Conservation (phyloP, 1,139 yeast species). For the Hemisphaericaspora subhashii region DNA sequence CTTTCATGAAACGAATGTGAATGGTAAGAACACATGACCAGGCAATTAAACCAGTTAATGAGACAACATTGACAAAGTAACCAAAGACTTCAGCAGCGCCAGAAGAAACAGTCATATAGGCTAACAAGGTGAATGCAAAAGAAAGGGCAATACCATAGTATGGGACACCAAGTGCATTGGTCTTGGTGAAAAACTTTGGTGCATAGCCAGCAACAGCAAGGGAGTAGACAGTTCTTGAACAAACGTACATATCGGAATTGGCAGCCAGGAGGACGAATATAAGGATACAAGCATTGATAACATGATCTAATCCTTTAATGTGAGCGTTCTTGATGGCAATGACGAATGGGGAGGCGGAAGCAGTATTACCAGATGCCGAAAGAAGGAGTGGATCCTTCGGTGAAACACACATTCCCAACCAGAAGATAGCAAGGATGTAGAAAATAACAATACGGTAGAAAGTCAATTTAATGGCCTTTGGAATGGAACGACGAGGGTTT, state of each 20-base stretch:
- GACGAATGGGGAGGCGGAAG: slow-evolving; percentile 46
- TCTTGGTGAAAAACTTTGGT: slow-evolving; percentile 34
- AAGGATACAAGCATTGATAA: slow-evolving; percentile 33
- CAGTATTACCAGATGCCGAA: slow-evolving; percentile 33
- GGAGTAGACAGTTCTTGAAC: slow-evolving; percentile 44
- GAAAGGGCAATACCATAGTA: slow-evolving; percentile 29
- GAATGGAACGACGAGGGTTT: slow-evolving; percentile 73
- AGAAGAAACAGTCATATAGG: slow-evolving; percentile 38
- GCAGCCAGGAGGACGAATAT: slow-evolving; percentile 47
- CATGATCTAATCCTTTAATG: slow-evolving; percentile 40
- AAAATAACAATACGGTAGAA: slow-evolving; percentile 75
- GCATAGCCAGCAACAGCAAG: slow-evolving; percentile 42
- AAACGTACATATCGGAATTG: slow-evolving; percentile 43
- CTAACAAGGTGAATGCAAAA: slow-evolving; percentile 26
- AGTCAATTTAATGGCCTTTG: slow-evolving; percentile 74
- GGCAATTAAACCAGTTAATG: slow-evolving; percentile 53
- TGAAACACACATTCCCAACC: slow-evolving; percentile 75
- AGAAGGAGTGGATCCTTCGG: slow-evolving; percentile 59
- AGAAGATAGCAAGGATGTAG: slow-evolving; percentile 63
- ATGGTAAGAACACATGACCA: slow-evolving; percentile 29
- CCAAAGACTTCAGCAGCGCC: slow-evolving; percentile 55
- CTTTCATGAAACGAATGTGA: slow-evolving; percentile 22
- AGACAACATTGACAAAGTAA: slow-evolving; percentile 72
- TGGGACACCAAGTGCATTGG: slow-evolving; percentile 26
- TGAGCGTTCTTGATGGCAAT: slow-evolving; percentile 45